A percentile compares a stretch with the other conserved stretches of the same genome.
Evolutionary conservation across 352 stramenopile species (phyloP).

Genomic region (Globisporangium yorkense): DNA sequence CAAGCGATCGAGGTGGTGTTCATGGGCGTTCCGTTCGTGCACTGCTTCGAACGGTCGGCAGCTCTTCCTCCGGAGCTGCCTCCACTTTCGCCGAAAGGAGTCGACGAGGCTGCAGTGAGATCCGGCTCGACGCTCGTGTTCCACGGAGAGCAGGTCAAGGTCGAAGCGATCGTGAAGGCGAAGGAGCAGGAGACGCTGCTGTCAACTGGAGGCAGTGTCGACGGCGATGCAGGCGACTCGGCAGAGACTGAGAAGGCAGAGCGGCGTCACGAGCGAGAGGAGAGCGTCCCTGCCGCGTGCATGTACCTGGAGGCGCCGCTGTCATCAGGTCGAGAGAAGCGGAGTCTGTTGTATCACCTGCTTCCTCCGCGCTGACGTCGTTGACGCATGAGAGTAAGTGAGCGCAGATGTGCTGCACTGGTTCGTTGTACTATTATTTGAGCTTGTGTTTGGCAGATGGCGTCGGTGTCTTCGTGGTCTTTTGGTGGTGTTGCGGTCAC

Average conservation of each 20-base stretch:
- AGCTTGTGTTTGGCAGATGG: background rate
- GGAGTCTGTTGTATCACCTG: constrained; percentile 6
- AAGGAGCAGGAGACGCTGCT: background rate
- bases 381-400: too few relatives aligned
- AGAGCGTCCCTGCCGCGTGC: background rate
- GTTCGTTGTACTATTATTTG: background rate
- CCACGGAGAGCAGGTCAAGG: background rate
- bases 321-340: constrained; percentile 1
- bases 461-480: too few relatives aligned
- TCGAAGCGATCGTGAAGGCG: constrained; percentile 1
- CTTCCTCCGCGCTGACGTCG: constrained; percentile 5
- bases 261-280: background rate
- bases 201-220: background rate
- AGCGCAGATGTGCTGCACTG: too few relatives aligned
- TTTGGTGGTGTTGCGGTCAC: too few relatives aligned
- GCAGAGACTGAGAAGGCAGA: background rate
- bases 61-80: constrained; percentile 17
- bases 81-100: too few relatives aligned
- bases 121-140: background rate
- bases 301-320: constrained; percentile 10
- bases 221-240: too few relatives aligned
- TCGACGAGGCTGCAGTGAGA: background rate
- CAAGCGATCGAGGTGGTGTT: constrained; percentile 35
- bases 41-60: background rate
- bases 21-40: constrained; percentile 20